phyloP scores from a whole-genome alignment of 306 rosid species.

The Lathyrus oleraceus region DNA sequence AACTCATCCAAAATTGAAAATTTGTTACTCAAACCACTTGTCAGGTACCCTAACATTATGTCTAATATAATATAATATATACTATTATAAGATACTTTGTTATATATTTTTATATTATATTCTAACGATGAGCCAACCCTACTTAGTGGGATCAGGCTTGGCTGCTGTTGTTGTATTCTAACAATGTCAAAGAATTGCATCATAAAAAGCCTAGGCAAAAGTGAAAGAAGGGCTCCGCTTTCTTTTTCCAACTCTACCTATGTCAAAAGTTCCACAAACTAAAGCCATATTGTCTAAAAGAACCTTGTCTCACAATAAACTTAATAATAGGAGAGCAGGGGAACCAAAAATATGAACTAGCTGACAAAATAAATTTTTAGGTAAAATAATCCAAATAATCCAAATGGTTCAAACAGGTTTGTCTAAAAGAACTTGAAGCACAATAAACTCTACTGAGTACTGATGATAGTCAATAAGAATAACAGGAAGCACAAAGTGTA shows the following conservation, averaged over 20 bases:
- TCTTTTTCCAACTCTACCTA: conserved; percentile 6
- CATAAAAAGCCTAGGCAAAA: background rate
- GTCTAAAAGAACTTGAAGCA: no score
- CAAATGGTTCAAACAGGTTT: no score
- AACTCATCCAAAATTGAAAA: conserved; percentile 6
- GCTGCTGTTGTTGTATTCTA: background rate
- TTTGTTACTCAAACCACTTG: background rate
- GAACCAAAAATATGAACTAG: background rate
- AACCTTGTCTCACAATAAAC: background rate
- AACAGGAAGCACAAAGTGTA: no score
- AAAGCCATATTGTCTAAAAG: background rate
- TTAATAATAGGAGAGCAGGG: conserved; percentile 4
- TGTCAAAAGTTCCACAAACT: conserved; percentile 7
- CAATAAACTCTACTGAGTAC: no score
- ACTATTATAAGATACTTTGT: background rate
- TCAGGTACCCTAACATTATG: background rate
- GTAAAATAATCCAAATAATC: no score
- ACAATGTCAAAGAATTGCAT: conserved; percentile 1
- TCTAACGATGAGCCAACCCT: no score
- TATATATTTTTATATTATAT: background rate
- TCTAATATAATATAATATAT: background rate
- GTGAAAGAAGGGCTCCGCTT: background rate
- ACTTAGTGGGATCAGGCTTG: no score
- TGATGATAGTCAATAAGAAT: no score
- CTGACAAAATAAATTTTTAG: background rate